A percentile compares a stretch with the other conserved stretches of the same genome.
Conservation (phyloP, 2,329 filamentous ascomycete species). For the Magnaporthales sp. region DNA sequence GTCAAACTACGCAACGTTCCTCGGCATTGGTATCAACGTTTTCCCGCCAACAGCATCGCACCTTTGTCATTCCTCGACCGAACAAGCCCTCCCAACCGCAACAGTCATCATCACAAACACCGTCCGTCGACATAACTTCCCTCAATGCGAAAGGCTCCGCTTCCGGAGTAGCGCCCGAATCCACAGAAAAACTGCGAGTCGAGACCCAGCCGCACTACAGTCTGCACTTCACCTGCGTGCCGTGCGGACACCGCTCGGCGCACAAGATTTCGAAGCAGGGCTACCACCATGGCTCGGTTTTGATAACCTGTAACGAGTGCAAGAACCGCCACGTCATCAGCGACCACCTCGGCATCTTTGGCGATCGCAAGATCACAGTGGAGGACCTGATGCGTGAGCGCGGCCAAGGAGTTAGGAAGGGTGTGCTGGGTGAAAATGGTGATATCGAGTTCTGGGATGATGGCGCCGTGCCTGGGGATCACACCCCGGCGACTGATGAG, state of each 20-base stretch:
- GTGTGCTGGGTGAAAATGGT: conserved; percentile 65
- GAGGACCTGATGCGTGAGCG: conserved; percentile 72
- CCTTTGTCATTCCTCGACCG: neutral
- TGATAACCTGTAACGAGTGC: conserved; percentile 83
- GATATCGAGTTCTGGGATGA: conserved; percentile 91
- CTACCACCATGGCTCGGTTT: conserved; percentile 81
- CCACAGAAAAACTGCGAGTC: conserved; percentile 19
- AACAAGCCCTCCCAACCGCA: neutral
- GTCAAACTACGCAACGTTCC: neutral
- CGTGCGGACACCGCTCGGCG: conserved; percentile 69
- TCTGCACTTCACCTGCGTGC: conserved; percentile 86
- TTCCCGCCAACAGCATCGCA: neutral
- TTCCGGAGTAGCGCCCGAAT: conserved; percentile 12
- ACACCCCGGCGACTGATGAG: neutral
- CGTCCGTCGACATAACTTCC: conserved; percentile 2
- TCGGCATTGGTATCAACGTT: neutral
- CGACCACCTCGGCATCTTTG: conserved; percentile 78
- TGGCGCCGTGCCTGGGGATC: conserved; percentile 4
- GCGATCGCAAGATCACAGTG: conserved; percentile 59
- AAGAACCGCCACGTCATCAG: conserved; percentile 84
- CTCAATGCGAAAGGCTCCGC: conserved; percentile 4
- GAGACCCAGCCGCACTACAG: conserved; percentile 62
- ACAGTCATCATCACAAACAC: neutral
- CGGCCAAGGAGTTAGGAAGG: conserved; percentile 65
- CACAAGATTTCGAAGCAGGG: conserved; percentile 90